Conservation (phyloP, 2,329 filamentous ascomycete genomes). For the Thielaviopsis cerberus region DNA sequence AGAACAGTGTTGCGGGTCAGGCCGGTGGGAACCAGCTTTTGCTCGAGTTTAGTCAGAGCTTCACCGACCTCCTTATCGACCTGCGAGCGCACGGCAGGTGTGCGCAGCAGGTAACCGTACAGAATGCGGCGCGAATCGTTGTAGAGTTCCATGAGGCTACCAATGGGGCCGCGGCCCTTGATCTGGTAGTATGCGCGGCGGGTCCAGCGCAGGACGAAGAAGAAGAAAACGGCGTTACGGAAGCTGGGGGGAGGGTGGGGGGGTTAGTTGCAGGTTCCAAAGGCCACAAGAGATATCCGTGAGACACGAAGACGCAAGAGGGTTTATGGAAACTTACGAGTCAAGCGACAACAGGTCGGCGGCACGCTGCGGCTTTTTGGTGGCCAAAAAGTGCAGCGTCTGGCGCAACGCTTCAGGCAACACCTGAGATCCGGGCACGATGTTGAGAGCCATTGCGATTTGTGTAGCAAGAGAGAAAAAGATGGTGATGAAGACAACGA, state of each 20-base stretch:
- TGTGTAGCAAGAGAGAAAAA: not conserved
- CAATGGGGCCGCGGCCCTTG: conserved; percentile 71
- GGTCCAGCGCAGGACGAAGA: conserved; percentile 71
- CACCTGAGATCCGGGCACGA: not conserved
- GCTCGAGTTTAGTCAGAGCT: conserved; percentile 60
- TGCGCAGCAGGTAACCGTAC: conserved; percentile 70
- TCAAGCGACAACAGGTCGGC: conserved; percentile 8
- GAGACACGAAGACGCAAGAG: no score
- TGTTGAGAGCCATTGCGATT: not conserved
- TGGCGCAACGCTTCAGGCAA: conserved; percentile 8
- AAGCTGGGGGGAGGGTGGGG: conserved; percentile 30
- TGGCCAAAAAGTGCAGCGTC: conserved; percentile 6
- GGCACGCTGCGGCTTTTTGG: conserved; percentile 4
- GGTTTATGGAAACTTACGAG: conserved; percentile 1
- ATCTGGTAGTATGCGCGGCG: conserved; percentile 68
- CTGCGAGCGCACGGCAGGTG: conserved; percentile 70
- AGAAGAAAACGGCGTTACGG: conserved; percentile 71
- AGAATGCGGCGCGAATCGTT: conserved; percentile 48
- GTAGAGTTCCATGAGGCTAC: conserved; percentile 60
- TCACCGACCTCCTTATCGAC: conserved; percentile 72
- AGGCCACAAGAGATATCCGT: not conserved
- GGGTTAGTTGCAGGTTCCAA: not conserved
- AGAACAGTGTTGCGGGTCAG: conserved; percentile 56
- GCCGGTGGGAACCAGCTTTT: conserved; percentile 61
- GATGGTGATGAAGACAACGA: not conserved